Percentiles rank a stretch among this genome's conserved stretches.
Conservation (phyloP, 2,329 filamentous ascomycete genomes). For the Rhinocladiella similis region DNA sequence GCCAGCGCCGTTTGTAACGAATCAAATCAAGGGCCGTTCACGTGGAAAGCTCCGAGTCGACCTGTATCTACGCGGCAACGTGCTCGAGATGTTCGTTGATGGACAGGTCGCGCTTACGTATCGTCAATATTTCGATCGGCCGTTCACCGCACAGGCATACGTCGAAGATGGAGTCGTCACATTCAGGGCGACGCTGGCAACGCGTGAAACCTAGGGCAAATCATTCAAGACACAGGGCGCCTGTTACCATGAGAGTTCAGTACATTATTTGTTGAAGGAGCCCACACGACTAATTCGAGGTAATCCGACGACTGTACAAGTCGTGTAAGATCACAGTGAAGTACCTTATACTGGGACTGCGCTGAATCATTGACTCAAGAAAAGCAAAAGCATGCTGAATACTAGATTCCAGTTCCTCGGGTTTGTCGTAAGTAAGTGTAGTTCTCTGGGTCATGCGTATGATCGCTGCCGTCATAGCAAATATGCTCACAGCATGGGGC, state of each 20-base stretch:
- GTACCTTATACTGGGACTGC: not conserved
- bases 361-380: slow-evolving; percentile 1
- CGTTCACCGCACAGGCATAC: slow-evolving; percentile 1
- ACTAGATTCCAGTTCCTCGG: slow-evolving; percentile 3
- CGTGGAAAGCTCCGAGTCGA: not conserved
- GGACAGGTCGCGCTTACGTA: slow-evolving; percentile 2
- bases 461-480: not conserved
- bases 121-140: slow-evolving; percentile 3
- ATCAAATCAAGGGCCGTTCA: not conserved
- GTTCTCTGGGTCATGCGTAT: not conserved
- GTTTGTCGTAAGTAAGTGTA: not conserved
- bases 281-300: too few species aligned
- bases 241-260: too few species aligned
- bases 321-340: slow-evolving; percentile 2
- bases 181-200: slow-evolving; percentile 1
- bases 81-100: slow-evolving; percentile 3
- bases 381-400: slow-evolving; percentile 3
- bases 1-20: not conserved
- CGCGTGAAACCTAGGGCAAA: not conserved
- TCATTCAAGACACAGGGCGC: too few species aligned
- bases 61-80: slow-evolving; percentile 2
- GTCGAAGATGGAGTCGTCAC: slow-evolving; percentile 4
- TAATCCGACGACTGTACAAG: not conserved
- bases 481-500: slow-evolving; percentile 1
- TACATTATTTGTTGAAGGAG: too few species aligned